These are phyloP conservation scores for Osmanthus fragrans DNA, from an alignment of 257 asterid genomes.

Conservation along the genomic window DNA sequence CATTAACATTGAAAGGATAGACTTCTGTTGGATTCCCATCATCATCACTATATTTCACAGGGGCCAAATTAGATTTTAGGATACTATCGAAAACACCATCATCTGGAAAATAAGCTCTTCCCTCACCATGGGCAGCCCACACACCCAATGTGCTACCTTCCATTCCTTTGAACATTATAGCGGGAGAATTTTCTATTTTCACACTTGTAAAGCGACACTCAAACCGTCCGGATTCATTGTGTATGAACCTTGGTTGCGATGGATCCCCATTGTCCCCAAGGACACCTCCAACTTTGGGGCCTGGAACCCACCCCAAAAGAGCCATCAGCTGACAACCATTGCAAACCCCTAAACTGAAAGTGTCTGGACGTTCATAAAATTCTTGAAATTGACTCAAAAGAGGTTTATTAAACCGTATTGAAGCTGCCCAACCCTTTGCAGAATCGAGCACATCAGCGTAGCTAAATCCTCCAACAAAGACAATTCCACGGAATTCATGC, in stretches of 20 bases:
- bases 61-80: conserved; percentile 59
- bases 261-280: conserved; percentile 62
- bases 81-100: conserved; percentile 37
- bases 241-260: conserved; percentile 85
- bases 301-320: conserved; percentile 91
- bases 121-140: conserved; percentile 98
- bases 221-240: conserved; percentile 80
- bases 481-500: conserved; percentile 65
- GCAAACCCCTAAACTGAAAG: conserved; percentile 93
- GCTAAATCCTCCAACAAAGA: conserved; percentile 93
- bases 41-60: conserved; percentile 80
- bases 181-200: conserved; percentile 70
- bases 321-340: conserved; percentile 99
- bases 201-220: conserved; percentile 91
- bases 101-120: conserved; percentile 84
- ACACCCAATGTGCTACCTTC: conserved; percentile 86
- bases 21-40: conserved; percentile 67
- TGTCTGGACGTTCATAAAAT: conserved; percentile 69
- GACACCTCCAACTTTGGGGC: conserved; percentile 77
- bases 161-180: conserved; percentile 88
- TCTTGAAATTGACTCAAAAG: conserved; percentile 75
- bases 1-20: conserved; percentile 79
- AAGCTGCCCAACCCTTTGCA: conserved; percentile 96
- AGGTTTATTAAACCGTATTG: conserved; percentile 74
- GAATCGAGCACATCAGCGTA: conserved; percentile 95